Conservation (phyloP, 2,329 filamentous ascomycete species). For the Pseudocercospora fuligena region DNA sequence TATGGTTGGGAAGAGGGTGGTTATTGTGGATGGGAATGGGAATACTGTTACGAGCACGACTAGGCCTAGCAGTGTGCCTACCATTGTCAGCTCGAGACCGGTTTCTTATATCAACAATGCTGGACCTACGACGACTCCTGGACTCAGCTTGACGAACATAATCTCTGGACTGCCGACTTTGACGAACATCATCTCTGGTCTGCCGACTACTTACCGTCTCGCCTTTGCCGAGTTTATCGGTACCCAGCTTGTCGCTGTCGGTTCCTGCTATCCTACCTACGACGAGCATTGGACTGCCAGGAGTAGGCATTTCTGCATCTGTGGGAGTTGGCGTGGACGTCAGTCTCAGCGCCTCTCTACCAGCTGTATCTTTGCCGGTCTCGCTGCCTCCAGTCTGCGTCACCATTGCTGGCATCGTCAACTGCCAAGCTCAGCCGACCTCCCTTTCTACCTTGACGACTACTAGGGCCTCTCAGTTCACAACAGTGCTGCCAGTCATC, state of each 20-base stretch:
- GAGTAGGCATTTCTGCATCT: slow-evolving; percentile 1
- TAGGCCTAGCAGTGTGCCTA: slow-evolving; percentile 14
- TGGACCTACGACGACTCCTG: slow-evolving; percentile 5
- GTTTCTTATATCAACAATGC: slow-evolving; percentile 15
- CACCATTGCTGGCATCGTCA: slow-evolving; percentile 1
- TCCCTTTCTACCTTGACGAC: slow-evolving; percentile 17
- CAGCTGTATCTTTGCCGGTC: slow-evolving; percentile 13
- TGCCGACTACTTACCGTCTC: neutral
- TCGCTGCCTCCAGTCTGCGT: slow-evolving; percentile 4
- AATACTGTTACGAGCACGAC: slow-evolving; percentile 13
- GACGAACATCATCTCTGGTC: neutral
- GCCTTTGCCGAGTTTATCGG: neutral
- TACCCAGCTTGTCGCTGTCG: neutral
- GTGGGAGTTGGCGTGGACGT: slow-evolving; percentile 9
- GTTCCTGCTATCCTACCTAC: slow-evolving; percentile 8
- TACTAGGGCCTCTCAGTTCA: slow-evolving; percentile 18
- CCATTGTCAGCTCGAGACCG: slow-evolving; percentile 15
- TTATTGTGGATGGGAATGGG: slow-evolving; percentile 7
- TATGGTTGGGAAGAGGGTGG: slow-evolving; percentile 23
- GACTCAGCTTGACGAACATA: slow-evolving; percentile 10
- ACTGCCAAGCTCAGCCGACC: slow-evolving; percentile 4
- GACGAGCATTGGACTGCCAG: neutral
- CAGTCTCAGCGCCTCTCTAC: neutral
- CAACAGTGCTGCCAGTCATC: slow-evolving; percentile 27
- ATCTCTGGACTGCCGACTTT: slow-evolving; percentile 11